These are phyloP conservation scores for Ceratocystis cacaofunesta DNA, from an alignment of 2,329 filamentous ascomycete genomes.

Conservation along the genomic window DNA sequence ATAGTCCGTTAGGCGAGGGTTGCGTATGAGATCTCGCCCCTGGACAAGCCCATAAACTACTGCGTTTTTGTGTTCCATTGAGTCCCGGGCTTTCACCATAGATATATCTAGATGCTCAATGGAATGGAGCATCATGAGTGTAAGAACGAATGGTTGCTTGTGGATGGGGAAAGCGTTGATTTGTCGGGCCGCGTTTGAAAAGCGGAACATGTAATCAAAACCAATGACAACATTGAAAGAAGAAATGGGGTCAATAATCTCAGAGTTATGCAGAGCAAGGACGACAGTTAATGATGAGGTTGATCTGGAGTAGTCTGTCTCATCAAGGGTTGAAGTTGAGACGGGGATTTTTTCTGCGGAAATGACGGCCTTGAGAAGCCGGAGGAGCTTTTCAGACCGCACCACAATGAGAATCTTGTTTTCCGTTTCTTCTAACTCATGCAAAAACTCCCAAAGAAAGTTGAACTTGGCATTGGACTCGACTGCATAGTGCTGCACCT, in stretches of 20 bases:
- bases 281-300: constrained; percentile 28
- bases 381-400: constrained; percentile 34
- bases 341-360: constrained; percentile 27
- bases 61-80: constrained; percentile 34
- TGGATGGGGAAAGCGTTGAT: constrained; percentile 18
- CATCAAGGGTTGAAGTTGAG: constrained; percentile 23
- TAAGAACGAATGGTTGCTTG: constrained; percentile 32
- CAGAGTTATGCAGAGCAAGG: constrained; percentile 29
- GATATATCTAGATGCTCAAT: constrained; percentile 41
- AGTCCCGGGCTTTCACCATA: constrained; percentile 25
- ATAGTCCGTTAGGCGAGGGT: constrained; percentile 26
- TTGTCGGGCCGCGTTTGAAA: constrained; percentile 23
- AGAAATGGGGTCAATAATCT: constrained; percentile 25
- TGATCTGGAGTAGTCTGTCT: constrained; percentile 21
- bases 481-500: constrained; percentile 38
- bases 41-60: constrained; percentile 28
- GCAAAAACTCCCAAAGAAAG: constrained; percentile 42
- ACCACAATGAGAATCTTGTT: constrained; percentile 40
- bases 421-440: constrained; percentile 28
- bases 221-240: constrained; percentile 38
- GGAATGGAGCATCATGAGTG: constrained; percentile 35
- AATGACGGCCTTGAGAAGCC: constrained; percentile 38
- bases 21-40: constrained; percentile 27
- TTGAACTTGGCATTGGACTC: constrained; percentile 45
- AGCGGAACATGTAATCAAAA: constrained; percentile 37